A percentile compares a stretch with the other conserved stretches of the same genome.
Evolutionary conservation across 768 basidiomycete species (phyloP).

Genomic region (Panaeolus cyanescens): DNA sequence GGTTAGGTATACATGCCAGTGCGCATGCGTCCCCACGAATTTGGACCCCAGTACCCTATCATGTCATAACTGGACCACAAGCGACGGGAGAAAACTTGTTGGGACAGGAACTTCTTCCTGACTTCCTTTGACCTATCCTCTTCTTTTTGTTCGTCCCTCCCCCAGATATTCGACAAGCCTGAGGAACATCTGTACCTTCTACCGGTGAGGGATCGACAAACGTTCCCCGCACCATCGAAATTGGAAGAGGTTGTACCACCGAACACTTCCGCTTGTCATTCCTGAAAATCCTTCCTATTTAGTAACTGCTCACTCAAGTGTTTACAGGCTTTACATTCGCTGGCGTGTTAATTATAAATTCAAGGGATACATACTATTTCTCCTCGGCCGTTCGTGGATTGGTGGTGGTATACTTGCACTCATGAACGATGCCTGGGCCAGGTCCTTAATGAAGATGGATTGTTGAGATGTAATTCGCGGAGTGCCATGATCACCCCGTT

Average conservation of each 20-base stretch:
- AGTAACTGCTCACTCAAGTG: background rate
- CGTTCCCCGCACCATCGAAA: background rate
- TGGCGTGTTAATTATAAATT: background rate
- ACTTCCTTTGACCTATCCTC: background rate
- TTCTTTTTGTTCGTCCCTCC: background rate
- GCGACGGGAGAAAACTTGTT: background rate
- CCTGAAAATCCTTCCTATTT: background rate
- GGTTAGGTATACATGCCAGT: background rate
- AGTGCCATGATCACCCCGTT: background rate
- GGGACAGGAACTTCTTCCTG: background rate
- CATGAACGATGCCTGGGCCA: background rate
- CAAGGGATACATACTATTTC: background rate
- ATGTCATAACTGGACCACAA: background rate
- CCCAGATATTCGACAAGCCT: background rate
- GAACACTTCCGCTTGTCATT: background rate
- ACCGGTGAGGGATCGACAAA: background rate
- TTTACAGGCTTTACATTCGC: background rate
- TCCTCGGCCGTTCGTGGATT: background rate
- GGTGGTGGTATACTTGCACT: background rate
- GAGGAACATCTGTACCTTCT: background rate
- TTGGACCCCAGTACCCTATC: background rate
- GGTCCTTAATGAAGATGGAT: background rate
- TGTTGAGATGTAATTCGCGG: constrained; percentile 1
- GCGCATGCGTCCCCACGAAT: background rate
- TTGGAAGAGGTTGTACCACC: background rate